Base-by-base conservation (phyloP, 164 flowering plant species). In the Tetrastigma voinierianum region DNA sequence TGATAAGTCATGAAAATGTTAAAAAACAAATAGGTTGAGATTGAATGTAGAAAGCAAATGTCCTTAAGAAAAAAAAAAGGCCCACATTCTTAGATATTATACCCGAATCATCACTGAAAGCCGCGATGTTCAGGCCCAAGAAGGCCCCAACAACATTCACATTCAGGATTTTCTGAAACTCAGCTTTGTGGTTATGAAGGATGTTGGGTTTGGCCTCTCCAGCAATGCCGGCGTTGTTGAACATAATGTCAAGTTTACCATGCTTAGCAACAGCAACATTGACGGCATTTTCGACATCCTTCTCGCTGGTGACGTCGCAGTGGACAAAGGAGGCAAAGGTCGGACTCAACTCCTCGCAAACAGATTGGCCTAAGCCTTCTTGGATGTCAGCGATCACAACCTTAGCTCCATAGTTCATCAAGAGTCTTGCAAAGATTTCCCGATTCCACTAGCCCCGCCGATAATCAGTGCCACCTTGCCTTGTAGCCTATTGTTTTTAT, bases 21-120 rank as follows among this genome's bases (percentile, higher is more conserved):
- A n/a, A n/a, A n/a, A n/a, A n/a, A n/a, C n/a, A n/a, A n/a, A n/a
- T n/a, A n/a, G n/a, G n/a, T n/a, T n/a, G n/a, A n/a, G n/a, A n/a
- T n/a, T n/a, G n/a, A n/a, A n/a, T n/a, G n/a, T n/a, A n/a, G n/a
- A n/a, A n/a, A n/a, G n/a, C n/a, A n/a, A n/a, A n/a, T n/a, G n/a
- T n/a, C n/a, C n/a, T n/a, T n/a, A n/a, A n/a, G n/a, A n/a, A n/a
- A n/a, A n/a, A n/a, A n/a, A n/a, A n/a, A n/a, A n/a, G n/a, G n/a
- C n/a, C n/a, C n/a, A n/a, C n/a, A n/a, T n/a, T n/a, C n/a, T n/a
- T n/a, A n/a, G n/a, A n/a, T n/a, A n/a, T n/a, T n/a, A n/a, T n/a
- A n/a, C n/a, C n/a, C n/a, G 84, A 51, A 73, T 67, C 87, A 84
- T 82, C 3, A 75, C 85, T 2, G 83, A 66, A 2, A n/a, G 85